Evolutionary conservation across 202 grass and related monocot species (phyloP), one percentile per base, ranked within the genome.

Genomic region (Setaria italica): DNA sequence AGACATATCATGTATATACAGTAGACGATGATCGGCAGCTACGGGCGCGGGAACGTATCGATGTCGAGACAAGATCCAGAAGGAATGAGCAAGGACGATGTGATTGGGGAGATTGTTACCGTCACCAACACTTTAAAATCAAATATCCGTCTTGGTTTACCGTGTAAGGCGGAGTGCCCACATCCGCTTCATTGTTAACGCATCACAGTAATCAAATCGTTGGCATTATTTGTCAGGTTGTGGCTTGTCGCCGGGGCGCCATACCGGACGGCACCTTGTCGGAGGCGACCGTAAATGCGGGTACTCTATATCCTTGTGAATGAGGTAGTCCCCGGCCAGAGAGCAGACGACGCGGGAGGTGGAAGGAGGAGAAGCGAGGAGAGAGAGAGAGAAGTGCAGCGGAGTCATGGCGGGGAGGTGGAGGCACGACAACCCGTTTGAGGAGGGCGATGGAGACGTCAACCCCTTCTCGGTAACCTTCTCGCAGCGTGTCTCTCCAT

Each of bases 391-490:
- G 25, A 25, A 9, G 2, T 7, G 19, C 5, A 7, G 57, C 1
- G 32, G 43, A 29, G 58, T 1, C 41, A 90, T 90, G 88, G 88
- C 88, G 0, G 88, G 80, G 33, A 83, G 80, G 67, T 85, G 77
- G 76, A 51, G 68, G 75, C 84, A 64, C 11, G 80, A 87, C 80
- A 90, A 90, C 68, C 84, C 88, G 2, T 90, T 90, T 43, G 88
- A 87, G 59, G 74, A 87, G 80, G 43, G 63, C 59, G 84, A 84
- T 50, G 66, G 77, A 9, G 84, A 87, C 11, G 87, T 90, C 68
- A 90, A 90, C 48, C 88, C 84, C 41, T 90, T 90, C 80, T 87
- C 88, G 84, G 88, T 90, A 90, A 60, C 58, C n/a, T 60, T 29
- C 2, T 62, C 33, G 42, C 42, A 10, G 9, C 10, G 4, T 21